Percentiles rank a stretch among this genome's conserved stretches.
Evolutionary conservation across 2,329 filamentous ascomycete species (phyloP).

Genomic region (Fusarium tjaetaba): DNA sequence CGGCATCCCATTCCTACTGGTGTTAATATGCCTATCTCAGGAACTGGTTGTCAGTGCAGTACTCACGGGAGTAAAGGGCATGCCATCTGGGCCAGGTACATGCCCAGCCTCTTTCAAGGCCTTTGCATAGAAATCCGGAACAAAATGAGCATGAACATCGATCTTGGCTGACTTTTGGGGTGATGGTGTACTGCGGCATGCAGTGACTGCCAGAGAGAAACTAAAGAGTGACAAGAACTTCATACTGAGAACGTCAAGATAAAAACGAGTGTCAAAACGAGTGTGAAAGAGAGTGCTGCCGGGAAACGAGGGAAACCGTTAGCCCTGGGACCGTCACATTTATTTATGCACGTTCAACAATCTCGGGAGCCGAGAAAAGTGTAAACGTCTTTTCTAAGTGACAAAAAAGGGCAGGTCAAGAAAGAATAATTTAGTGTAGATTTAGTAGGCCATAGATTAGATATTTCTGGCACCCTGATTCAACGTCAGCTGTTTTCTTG

Average conservation of each 20-base stretch:
- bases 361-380: neutral
- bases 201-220: neutral
- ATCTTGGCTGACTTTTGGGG: conserved; percentile 3
- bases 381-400: accelerated
- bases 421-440: accelerated
- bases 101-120: conserved; percentile 4
- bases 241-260: neutral
- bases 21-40: accelerated
- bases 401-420: neutral
- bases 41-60: accelerated
- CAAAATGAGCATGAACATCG: conserved; percentile 11
- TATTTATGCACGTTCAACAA: neutral
- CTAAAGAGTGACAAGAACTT: neutral
- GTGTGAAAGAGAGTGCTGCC: neutral
- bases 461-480: neutral
- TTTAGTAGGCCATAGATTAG: accelerated
- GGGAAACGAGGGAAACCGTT: neutral
- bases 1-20: neutral
- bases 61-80: conserved; percentile 1
- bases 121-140: conserved; percentile 3
- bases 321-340: neutral
- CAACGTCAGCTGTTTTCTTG: neutral
- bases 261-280: neutral
- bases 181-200: neutral
- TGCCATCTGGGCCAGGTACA: conserved; percentile 1